phyloP scores from a whole-genome alignment of 1,139 yeast species.

The Diutina mesorugosa region DNA sequence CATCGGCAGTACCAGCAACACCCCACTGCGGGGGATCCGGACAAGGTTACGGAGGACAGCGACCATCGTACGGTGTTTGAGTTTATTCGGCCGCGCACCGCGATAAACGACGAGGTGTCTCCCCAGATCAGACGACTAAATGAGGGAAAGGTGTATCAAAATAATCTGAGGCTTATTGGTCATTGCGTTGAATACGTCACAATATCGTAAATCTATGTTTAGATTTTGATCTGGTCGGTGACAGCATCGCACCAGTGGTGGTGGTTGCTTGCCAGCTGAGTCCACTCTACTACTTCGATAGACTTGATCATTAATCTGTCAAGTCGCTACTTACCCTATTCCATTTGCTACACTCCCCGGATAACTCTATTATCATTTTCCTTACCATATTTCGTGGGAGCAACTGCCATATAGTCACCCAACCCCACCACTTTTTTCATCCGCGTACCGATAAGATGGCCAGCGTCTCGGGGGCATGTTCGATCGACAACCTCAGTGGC shows the following conservation, averaged over 20 bases:
- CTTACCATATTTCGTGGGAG: background rate
- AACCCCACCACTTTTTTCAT: background rate
- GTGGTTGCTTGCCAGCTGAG: no score
- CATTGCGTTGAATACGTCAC: no score
- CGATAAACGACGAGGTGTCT: background rate
- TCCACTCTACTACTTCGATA: no score
- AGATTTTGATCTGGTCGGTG: no score
- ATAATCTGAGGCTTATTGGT: no score
- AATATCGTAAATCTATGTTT: no score
- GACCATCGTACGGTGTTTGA: background rate
- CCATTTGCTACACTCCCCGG: background rate
- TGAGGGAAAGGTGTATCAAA: no score
- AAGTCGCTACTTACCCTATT: no score
- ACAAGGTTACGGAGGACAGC: background rate
- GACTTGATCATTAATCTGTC: no score
- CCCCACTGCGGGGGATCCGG: background rate
- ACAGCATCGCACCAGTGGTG: no score
- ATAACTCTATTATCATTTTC: background rate
- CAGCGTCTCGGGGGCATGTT: slow-evolving; percentile 48
- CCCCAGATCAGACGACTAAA: no score
- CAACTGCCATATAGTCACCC: background rate
- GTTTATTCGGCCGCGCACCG: background rate
- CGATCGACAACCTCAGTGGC: slow-evolving; percentile 54
- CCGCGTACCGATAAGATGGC: background rate
- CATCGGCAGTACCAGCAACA: background rate